Conservation (phyloP, 306 rosid genomes). For the Glycine soja region DNA sequence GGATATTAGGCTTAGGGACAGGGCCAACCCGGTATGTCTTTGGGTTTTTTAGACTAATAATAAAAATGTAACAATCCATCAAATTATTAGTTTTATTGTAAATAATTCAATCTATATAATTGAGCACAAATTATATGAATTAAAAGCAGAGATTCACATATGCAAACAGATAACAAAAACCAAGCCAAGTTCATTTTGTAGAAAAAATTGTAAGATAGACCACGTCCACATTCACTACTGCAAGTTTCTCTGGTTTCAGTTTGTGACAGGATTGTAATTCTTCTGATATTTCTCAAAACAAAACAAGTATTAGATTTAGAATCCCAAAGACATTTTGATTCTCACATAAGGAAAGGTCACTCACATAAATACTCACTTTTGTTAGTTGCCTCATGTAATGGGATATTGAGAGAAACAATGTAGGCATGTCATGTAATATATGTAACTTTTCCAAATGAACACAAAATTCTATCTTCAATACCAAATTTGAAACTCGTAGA, state of each 20-base stretch:
- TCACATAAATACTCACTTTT: constrained; percentile 59
- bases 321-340: constrained; percentile 10
- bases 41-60: neutral
- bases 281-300: constrained; percentile 65
- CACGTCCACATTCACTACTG: constrained; percentile 59
- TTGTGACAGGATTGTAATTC: constrained; percentile 79
- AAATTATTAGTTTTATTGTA: neutral
- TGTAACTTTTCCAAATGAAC: constrained; percentile 96
- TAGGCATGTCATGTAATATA: constrained; percentile 87
- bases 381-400: constrained; percentile 84
- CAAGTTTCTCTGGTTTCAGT: constrained; percentile 71
- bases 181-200: neutral
- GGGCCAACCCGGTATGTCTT: neutral
- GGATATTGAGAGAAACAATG: constrained; percentile 90
- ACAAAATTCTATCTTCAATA: constrained; percentile 87
- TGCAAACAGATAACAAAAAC: neutral
- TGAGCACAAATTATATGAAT: neutral
- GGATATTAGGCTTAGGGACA: neutral
- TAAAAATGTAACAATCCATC: neutral
- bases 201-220: neutral
- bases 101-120: neutral
- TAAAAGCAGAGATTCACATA: neutral
- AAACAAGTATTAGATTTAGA: constrained; percentile 41
- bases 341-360: constrained; percentile 28
- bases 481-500: constrained; percentile 93